A percentile compares a stretch with the other conserved stretches of the same genome.
Evolutionary conservation across 495 filamentous ascomycete genomes (phyloP).

Genomic region (Geoglossum glabrum): DNA sequence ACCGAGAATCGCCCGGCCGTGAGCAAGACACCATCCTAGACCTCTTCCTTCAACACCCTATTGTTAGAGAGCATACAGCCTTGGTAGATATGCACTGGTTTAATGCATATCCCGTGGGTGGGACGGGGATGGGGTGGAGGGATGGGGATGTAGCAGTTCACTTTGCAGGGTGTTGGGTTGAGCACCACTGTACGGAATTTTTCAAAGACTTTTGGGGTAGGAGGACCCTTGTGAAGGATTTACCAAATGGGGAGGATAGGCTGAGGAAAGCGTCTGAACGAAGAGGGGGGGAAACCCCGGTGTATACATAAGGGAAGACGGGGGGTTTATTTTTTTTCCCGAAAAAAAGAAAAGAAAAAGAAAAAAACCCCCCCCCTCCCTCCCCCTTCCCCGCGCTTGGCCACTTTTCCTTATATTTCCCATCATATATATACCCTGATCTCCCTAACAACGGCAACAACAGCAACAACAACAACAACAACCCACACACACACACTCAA

Average conservation of each 20-base stretch:
- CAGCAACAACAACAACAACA: no score
- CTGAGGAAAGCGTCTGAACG: neutral
- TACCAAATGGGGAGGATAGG: neutral
- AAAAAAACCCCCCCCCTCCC: no score
- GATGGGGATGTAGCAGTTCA: conserved; percentile 20
- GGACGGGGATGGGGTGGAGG: conserved; percentile 16
- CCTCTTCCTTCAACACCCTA: conserved; percentile 14
- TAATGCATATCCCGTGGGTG: conserved; percentile 17
- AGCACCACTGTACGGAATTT: conserved; percentile 11
- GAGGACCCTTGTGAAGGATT: conserved; percentile 6
- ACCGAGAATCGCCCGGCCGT: conserved; percentile 13
- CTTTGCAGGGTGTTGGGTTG: conserved; percentile 22
- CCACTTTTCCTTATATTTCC: no score
- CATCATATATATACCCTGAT: no score
- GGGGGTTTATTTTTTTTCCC: no score
- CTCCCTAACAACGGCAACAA: no score
- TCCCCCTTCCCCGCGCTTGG: no score
- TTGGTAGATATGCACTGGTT: conserved; percentile 15
- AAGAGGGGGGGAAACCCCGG: no score
- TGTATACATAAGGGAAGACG: no score
- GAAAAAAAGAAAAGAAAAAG: no score
- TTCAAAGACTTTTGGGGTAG: conserved; percentile 18
- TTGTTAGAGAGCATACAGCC: conserved; percentile 16
- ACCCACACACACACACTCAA: no score
- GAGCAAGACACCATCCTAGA: conserved; percentile 18